Evolutionary conservation across 2,329 filamentous ascomycete species (phyloP), one percentile per base, ranked within the genome.

Genomic region (Iodosphaeria phyllophila): DNA sequence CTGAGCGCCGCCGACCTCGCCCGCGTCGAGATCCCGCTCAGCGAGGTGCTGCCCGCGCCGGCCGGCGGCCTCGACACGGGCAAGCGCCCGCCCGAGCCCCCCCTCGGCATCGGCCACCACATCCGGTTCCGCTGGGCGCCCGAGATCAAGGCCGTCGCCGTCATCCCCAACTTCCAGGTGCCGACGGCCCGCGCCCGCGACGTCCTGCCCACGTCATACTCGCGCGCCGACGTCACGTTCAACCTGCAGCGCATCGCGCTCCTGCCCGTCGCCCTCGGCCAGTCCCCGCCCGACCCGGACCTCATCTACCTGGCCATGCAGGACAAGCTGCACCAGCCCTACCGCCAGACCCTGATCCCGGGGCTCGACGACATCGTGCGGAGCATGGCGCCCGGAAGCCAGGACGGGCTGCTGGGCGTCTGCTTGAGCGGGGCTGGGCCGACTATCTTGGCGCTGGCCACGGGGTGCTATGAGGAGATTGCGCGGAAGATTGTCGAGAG

Each of bases 291-390:
- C 2, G 77, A 93, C 44, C 75, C 89, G 13, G 75, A 91, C 40
- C 75, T 92, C 50, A 98, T 98, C 47, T 91, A 91, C 56, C 72
- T 91, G 23, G 86, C 84, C 23, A 98, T 98, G 89, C 89, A 95
- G 54, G 89, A 98, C 58, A 92, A 84, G 53, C 71, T 98, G 32
- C 89, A 98, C 55, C 89, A 98, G 52, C 89, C 83, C 21, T 95
- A 98, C 57, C 75, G 89, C 27, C 75, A 89, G 52, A 75, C 67
- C 3, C 66, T 98, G 32, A 92, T 98, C 37, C 89, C 89, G 1
- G 89, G 86, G 1, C 63, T 98, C 29, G 76, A 78, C 10, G 77
- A 92, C 45, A 86, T 98, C 27, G 70, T 98, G 26, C 70, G 82
- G 47, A 86, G 76, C 31, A 84, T 95, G 58, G 92, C 79, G 8